A percentile compares a stretch with the other conserved stretches of the same genome.
These are phyloP conservation scores for Phytopythium chamaehyphon DNA, from an alignment of 352 stramenopile genomes.

Conservation along the genomic window DNA sequence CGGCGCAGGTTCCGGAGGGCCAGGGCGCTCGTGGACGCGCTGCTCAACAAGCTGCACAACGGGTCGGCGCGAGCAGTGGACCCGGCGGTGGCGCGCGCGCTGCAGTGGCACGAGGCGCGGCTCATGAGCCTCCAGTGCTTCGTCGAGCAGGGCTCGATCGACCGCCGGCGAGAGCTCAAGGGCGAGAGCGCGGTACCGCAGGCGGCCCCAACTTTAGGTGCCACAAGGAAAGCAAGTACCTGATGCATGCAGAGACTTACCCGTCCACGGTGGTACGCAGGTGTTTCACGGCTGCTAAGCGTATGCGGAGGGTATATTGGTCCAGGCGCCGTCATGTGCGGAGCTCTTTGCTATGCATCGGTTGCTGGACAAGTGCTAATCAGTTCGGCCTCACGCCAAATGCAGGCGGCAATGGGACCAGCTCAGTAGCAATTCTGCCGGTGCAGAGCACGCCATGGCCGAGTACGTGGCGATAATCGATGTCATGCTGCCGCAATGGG, in stretches of 20 bases:
- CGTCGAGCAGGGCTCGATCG: slow-evolving; percentile 57
- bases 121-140: slow-evolving; percentile 73
- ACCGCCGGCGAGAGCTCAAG: slow-evolving; percentile 43
- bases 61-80: slow-evolving; percentile 63
- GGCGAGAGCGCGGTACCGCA: slow-evolving; percentile 12
- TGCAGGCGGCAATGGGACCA: slow-evolving; percentile 63
- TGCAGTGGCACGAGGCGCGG: slow-evolving; percentile 47
- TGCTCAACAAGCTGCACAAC: slow-evolving; percentile 80
- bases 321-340: slow-evolving; percentile 58
- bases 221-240: too few relatives aligned
- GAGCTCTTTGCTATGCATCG: neutral
- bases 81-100: slow-evolving; percentile 46
- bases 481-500: slow-evolving; percentile 62
- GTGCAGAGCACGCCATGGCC: slow-evolving; percentile 37
- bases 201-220: neutral
- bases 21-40: slow-evolving; percentile 40
- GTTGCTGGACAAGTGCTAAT: neutral
- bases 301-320: slow-evolving; percentile 53
- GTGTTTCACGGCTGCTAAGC: slow-evolving; percentile 22
- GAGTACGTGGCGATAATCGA: slow-evolving; percentile 60
- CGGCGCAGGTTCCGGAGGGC: slow-evolving; percentile 40
- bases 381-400: too few relatives aligned
- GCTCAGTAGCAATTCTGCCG: slow-evolving; percentile 28
- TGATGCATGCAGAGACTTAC: too few relatives aligned
- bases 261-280: neutral